Base-by-base conservation (phyloP, 2,329 filamentous ascomycete species). In the Trichoderma sp. region DNA sequence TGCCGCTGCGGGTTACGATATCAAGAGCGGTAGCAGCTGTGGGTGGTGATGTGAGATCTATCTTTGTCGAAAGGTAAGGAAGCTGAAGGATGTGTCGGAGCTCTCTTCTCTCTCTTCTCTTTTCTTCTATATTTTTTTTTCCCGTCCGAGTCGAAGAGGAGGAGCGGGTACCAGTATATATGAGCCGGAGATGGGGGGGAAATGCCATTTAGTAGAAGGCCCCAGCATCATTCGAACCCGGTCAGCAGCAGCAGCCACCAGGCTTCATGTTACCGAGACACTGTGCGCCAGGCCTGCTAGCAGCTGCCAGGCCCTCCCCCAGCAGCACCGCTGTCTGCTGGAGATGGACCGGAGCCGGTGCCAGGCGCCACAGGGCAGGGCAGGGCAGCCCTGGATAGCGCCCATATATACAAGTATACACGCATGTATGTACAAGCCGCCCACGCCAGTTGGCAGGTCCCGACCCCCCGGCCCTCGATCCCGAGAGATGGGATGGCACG, bases 401-500 rank as follows among this genome's bases (percentile, higher is more conserved):
- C 29, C 47, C 7, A 35, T 3, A 43, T 16, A 43, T 3, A 43
- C 37, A 43, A 43, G 37, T 16, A 6, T 16, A 6, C 37, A 40
- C 16, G n/a, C n/a, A n/a, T n/a, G n/a, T n/a, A n/a, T n/a, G n/a
- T n/a, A n/a, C n/a, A n/a, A n/a, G n/a, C 52, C n/a, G 53, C n/a
- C 64, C 35, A 19, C 43, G 53, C 64, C 64, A 67, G 21, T 33
- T 49, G 33, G 29, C 52, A 66, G 68, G 7, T 27, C 24, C 60
- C 61, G 31, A 56, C 53, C 49, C 63, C 27, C 52, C 29, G 55
- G 61, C 52, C 19, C 16, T 8, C 16, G 62, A 56, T 70, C 55
- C 68, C 68, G 68, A 67, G 43, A 67, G 62, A 66, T 67, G 68
- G 68, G 62, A 65, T 62, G 60, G 52, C 33, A 13, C 33, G 33